Conservation (phyloP, 2,329 filamentous ascomycete species). For the Nemania sp. region DNA sequence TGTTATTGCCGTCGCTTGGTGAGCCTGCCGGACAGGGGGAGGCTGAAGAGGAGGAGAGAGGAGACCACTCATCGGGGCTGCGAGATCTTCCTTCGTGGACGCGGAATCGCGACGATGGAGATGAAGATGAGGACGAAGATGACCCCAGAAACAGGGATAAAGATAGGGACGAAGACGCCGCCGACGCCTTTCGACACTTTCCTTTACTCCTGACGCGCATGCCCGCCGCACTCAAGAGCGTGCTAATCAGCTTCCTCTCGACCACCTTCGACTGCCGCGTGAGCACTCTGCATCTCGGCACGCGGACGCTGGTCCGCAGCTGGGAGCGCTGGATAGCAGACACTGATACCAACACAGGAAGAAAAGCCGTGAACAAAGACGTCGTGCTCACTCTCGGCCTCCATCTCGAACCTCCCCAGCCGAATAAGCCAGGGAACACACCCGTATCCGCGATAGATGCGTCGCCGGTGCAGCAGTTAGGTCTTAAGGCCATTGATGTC, state of each 20-base stretch:
- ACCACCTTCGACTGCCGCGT: constrained; percentile 61
- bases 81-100: constrained; percentile 29
- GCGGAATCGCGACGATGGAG: constrained; percentile 13
- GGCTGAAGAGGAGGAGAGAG: background rate
- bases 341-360: constrained; percentile 41
- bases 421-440: too few species aligned
- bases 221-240: constrained; percentile 54
- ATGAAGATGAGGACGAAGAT: background rate
- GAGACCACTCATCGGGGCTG: background rate
- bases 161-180: background rate
- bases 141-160: too few species aligned
- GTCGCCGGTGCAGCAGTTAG: constrained; percentile 23
- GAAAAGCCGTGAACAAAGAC: constrained; percentile 48
- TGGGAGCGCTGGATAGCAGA: constrained; percentile 57
- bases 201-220: constrained; percentile 60
- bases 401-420: constrained; percentile 45
- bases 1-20: constrained; percentile 50
- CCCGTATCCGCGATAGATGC: background rate
- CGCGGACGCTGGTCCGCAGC: constrained; percentile 51
- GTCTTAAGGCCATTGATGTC: constrained; percentile 54
- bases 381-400: constrained; percentile 57
- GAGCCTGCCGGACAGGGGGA: background rate
- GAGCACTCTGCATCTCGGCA: constrained; percentile 53
- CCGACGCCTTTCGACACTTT: constrained; percentile 47
- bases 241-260: constrained; percentile 55